These are phyloP conservation scores for Pseudocercospora fuligena DNA, from an alignment of 2,329 filamentous ascomycete genomes.

Conservation along the genomic window DNA sequence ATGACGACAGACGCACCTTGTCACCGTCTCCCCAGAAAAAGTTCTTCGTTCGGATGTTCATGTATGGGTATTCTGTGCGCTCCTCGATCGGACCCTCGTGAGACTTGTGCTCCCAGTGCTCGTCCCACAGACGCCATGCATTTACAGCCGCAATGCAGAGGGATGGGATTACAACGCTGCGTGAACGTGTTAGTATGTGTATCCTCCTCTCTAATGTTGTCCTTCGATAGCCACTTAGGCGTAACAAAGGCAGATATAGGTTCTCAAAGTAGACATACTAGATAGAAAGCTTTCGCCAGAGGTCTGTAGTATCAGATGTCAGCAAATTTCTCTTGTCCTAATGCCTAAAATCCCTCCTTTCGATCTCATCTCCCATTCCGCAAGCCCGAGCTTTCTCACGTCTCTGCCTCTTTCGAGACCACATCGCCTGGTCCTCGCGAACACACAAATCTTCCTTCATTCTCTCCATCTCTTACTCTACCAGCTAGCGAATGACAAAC, in stretches of 20 bases:
- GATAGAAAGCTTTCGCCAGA: constrained; percentile 95
- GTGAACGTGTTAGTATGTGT: constrained; percentile 25
- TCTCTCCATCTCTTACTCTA: background rate
- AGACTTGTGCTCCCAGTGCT: constrained; percentile 95
- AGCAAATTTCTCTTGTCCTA: constrained; percentile 14
- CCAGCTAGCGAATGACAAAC: constrained; percentile 43
- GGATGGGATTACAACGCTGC: constrained; percentile 68
- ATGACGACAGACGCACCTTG: constrained; percentile 67
- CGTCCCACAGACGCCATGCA: constrained; percentile 87
- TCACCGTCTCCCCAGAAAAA: constrained; percentile 94
- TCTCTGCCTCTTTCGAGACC: background rate
- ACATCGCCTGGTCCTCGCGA: background rate
- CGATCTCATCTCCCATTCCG: background rate
- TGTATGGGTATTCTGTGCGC: constrained; percentile 90
- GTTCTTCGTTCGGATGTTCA: constrained; percentile 98
- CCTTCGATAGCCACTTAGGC: background rate
- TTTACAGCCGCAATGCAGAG: constrained; percentile 76
- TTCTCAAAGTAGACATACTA: constrained; percentile 71
- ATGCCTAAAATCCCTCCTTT: background rate
- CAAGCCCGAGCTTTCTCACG: background rate
- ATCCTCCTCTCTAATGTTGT: background rate
- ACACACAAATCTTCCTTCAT: background rate
- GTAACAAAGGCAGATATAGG: background rate
- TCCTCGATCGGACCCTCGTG: constrained; percentile 89
- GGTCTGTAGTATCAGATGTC: constrained; percentile 59